Evolutionary conservation across 129 eudicot genomes (phyloP).

Genomic region (Ambrosia artemisiifolia): DNA sequence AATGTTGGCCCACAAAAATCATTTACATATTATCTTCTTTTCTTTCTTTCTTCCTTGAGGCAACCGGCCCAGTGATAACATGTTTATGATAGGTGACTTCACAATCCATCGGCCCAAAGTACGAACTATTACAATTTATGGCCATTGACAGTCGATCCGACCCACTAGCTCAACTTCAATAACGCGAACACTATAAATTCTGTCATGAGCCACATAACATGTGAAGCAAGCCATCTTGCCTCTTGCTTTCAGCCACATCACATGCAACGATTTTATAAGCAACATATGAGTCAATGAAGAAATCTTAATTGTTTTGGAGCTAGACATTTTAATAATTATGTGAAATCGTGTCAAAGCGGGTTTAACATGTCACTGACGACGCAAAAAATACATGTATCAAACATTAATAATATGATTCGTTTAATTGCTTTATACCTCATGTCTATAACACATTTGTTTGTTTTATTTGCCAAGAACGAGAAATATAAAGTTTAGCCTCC

Average conservation of each 20-base stretch:
- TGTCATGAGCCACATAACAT: slow-evolving; percentile 73
- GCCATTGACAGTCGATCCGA: slow-evolving; percentile 30
- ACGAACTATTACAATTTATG: not conserved
- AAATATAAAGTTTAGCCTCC: no score
- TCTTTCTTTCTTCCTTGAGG: not conserved
- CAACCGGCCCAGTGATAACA: not conserved
- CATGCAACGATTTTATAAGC: no score
- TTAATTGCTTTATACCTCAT: no score
- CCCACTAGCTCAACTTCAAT: slow-evolving; percentile 60
- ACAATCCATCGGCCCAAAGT: slow-evolving; percentile 19
- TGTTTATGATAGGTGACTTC: slow-evolving; percentile 33
- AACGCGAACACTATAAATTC: no score
- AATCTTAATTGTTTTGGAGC: not conserved
- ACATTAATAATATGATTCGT: no score
- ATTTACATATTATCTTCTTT: not conserved
- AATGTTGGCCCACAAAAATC: not conserved
- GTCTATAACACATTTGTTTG: no score
- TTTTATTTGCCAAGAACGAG: no score
- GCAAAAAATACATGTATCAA: no score
- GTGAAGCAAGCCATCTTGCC: slow-evolving; percentile 76
- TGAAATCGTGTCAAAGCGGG: no score
- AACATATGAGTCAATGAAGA: not conserved
- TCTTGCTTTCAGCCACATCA: slow-evolving; percentile 52
- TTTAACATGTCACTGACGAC: no score
- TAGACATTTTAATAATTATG: no score